Evolutionary conservation across 257 asterid genomes (phyloP), one percentile per base, ranked within the genome.

Genomic region (Apocynum venetum): DNA sequence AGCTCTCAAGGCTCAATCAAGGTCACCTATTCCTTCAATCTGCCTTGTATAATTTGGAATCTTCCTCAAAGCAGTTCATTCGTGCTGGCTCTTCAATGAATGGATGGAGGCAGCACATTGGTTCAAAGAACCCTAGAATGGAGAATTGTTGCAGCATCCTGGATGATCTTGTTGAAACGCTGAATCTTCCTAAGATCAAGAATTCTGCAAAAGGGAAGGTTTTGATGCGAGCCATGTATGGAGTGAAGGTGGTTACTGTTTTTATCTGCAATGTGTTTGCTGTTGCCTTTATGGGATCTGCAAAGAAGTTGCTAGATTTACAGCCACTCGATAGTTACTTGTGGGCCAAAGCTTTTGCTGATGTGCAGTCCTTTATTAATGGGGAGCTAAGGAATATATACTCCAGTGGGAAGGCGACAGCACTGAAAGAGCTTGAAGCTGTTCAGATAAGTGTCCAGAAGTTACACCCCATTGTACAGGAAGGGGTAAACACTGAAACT

Each of bases 171-270:
- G 84, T 86, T 10, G 85, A 81, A 77, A 89, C 89, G 40, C 86
- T 92, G 46, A 83, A 91, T 87, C 88, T 87, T 13, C 98, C 98
- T 51, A 92, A 90, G 84, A 89, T 92, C 12, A 94, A 92, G 88
- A 92, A 90, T 83, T 91, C 98, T 6, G 84, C 91, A 0, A 92
- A 92, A 80, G 98, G 98, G 4, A 89, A 87, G 84, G 89, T 92
- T 64, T 77, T 94, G 85, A 94, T 92, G 97, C 91, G 77, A 70
- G 97, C 94, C 20, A 89, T 94, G 94, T 89, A 86, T 74, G 98
- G 98, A 40, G 94, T 92, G 15, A 88, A 85, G 84, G 87, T 84
- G 61, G 89, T 85, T 4, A 92, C 96, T 53, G 88, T 94, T 51
- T 83, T 91, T 57, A 64, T 92, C 11, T 94, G 97, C 69, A 87